phyloP scores from a whole-genome alignment of 2,329 filamentous ascomycete species.

The Lachnellula subtilissima region DNA sequence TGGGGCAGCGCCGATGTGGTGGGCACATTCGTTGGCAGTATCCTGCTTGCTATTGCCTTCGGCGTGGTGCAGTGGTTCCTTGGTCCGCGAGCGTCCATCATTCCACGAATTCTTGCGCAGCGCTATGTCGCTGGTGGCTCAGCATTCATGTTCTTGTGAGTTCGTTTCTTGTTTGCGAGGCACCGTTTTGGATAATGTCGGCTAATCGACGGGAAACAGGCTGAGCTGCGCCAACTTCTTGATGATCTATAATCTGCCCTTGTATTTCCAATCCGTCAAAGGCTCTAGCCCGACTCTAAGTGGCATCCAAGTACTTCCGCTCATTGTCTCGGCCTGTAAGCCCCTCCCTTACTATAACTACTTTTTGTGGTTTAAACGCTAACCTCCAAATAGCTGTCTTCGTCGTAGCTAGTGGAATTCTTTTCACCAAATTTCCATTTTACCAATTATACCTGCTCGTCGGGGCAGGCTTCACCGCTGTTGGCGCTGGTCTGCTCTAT shows the following conservation, averaged over 20 bases:
- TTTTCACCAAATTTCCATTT: neutral
- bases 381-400: too few species aligned
- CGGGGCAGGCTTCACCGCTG: neutral
- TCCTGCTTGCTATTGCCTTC: conserved; percentile 28
- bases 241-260: neutral
- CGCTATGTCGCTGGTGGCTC: neutral
- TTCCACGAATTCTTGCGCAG: neutral
- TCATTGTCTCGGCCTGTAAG: conserved; percentile 21
- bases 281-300: conserved; percentile 29
- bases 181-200: too few species aligned
- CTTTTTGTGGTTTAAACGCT: neutral
- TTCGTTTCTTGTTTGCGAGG: too few species aligned
- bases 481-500: too few species aligned
- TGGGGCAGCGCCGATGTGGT: conserved; percentile 38
- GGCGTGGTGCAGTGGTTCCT: conserved; percentile 33
- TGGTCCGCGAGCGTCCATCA: conserved; percentile 30
- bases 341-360: neutral
- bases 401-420: neutral
- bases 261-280: conserved; percentile 27
- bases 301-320: conserved; percentile 35
- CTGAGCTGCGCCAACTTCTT: neutral
- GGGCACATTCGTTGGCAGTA: conserved; percentile 36
- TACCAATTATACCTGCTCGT: neutral
- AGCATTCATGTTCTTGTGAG: neutral
- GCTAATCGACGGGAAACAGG: too few species aligned